phyloP scores from a whole-genome alignment of 768 basidiomycete species.

The Phanerochaete sordida region DNA sequence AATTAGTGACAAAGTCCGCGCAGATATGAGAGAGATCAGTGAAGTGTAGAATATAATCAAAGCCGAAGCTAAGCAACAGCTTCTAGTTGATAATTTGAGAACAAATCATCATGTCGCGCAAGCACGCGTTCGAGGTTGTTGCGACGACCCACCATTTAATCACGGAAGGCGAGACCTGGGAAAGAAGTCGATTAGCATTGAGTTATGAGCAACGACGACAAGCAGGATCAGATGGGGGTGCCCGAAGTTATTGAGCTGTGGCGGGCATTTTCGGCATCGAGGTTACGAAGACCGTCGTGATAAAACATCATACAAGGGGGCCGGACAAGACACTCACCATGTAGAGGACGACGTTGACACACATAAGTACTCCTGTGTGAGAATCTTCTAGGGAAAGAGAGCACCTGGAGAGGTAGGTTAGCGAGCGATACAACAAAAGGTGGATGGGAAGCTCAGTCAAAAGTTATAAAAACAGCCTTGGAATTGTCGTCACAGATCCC shows the following conservation, averaged over 20 bases:
- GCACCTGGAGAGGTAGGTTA: neutral
- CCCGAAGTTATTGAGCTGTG: constrained; percentile 84
- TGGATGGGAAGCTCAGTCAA: constrained; percentile 43
- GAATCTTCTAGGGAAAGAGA: too few relatives aligned
- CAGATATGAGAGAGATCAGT: constrained; percentile 9
- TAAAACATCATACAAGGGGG: constrained; percentile 55
- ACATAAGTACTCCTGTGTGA: too few relatives aligned
- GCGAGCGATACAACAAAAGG: neutral
- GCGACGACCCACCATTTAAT: neutral
- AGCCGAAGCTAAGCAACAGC: constrained; percentile 82
- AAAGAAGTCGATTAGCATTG: neutral
- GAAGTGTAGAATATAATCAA: constrained; percentile 43
- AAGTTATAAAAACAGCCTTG: constrained; percentile 79
- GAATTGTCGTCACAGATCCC: constrained; percentile 65
- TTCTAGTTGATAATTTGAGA: constrained; percentile 76
- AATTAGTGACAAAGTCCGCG: neutral
- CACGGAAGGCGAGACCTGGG: neutral
- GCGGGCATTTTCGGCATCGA: constrained; percentile 87
- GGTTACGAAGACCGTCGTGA: constrained; percentile 94
- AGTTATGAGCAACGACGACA: too few relatives aligned
- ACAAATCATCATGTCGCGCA: constrained; percentile 39
- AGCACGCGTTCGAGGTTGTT: neutral
- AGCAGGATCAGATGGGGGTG: constrained; percentile 65
- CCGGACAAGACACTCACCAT: constrained; percentile 2
- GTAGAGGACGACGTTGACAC: too few relatives aligned